Percentiles rank a stretch among this genome's conserved stretches.
phyloP scores from a whole-genome alignment of 106 monocot genomes.

The Iris macrosiphon region DNA sequence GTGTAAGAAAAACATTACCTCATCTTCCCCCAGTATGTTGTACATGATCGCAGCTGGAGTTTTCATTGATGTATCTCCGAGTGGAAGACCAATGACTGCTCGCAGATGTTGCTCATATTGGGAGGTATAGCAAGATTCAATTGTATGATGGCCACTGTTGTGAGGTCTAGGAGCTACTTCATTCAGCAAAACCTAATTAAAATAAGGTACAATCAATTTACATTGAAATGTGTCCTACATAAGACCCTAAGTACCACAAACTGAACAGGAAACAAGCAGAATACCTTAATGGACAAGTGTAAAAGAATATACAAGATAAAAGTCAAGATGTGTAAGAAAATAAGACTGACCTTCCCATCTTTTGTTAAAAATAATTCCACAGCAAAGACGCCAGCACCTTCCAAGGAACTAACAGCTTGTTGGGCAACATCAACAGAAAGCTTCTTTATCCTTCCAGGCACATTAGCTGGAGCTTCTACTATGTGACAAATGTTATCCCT shows the following conservation, averaged over 20 bases:
- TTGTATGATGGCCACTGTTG: slow-evolving; percentile 98
- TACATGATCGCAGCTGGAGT: slow-evolving; percentile 89
- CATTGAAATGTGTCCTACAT: no score
- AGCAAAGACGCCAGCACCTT: slow-evolving; percentile 93
- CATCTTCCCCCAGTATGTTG: slow-evolving; percentile 91
- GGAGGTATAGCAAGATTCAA: slow-evolving; percentile 96
- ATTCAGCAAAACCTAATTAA: slow-evolving; percentile 76
- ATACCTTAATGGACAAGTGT: no score
- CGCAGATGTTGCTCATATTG: slow-evolving; percentile 97
- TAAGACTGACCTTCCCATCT: slow-evolving; percentile 20
- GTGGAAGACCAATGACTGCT: slow-evolving; percentile 88
- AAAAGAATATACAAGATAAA: no score
- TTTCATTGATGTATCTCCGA: slow-evolving; percentile 94
- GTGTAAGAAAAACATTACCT: slow-evolving; percentile 49
- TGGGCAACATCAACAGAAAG: slow-evolving; percentile 58
- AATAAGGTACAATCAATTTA: slow-evolving; percentile 1
- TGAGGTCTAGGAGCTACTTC: slow-evolving; percentile 99
- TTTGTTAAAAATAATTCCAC: slow-evolving; percentile 86
- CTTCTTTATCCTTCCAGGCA: slow-evolving; percentile 57
- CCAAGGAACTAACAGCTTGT: slow-evolving; percentile 70
- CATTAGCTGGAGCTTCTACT: slow-evolving; percentile 90
- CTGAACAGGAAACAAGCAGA: no score
- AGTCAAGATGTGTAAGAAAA: no score
- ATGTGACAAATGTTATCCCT: slow-evolving; percentile 97
- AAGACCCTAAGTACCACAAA: no score